These are phyloP conservation scores for Spatholobus suberectus DNA, from an alignment of 306 rosid genomes.

Conservation along the genomic window DNA sequence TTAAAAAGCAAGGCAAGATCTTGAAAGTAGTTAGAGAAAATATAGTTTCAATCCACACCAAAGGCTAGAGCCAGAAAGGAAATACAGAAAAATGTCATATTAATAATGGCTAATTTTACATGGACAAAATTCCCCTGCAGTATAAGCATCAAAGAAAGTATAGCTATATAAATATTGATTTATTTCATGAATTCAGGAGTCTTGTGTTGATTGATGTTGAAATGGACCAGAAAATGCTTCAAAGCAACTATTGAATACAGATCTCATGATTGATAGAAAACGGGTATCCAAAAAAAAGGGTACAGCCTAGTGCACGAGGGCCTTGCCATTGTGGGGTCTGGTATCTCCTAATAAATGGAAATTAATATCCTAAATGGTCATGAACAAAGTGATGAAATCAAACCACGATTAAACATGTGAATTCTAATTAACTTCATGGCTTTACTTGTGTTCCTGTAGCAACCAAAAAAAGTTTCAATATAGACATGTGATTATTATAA, in stretches of 20 bases:
- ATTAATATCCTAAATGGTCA: background rate
- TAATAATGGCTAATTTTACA: background rate
- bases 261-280: background rate
- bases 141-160: background rate
- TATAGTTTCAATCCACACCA: background rate
- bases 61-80: background rate
- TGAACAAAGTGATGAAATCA: background rate
- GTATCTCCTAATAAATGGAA: background rate
- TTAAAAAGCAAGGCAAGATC: background rate
- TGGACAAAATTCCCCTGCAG: background rate
- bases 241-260: background rate
- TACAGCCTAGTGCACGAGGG: background rate
- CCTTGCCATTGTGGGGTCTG: background rate
- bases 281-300: background rate
- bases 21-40: background rate
- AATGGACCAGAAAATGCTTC: background rate
- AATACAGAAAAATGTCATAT: background rate
- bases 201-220: background rate
- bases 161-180: background rate
- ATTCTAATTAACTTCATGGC: background rate
- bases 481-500: background rate
- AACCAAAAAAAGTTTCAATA: background rate
- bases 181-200: background rate
- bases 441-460: background rate
- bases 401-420: background rate